Percentiles rank a stretch among this genome's conserved stretches.
These are phyloP conservation scores for Pichia deserticola DNA, from an alignment of 805 yeast species.

Conservation along the genomic window DNA sequence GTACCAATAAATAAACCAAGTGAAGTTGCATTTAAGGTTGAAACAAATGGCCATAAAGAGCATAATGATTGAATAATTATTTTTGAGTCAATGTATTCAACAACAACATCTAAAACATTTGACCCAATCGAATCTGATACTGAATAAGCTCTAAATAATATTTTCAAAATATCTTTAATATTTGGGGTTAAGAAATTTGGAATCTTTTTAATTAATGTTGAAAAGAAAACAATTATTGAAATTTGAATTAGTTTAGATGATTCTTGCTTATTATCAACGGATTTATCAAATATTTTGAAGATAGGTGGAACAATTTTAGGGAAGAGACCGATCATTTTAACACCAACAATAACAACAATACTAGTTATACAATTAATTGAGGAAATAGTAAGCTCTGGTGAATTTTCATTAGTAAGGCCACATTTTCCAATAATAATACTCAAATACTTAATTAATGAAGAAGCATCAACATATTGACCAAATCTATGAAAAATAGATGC, in stretches of 20 bases:
- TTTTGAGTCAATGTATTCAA: conserved; percentile 60
- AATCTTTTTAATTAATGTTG: conserved; percentile 70
- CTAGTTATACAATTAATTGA: conserved; percentile 67
- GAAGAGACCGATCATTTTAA: conserved; percentile 75
- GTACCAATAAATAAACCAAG: conserved; percentile 66
- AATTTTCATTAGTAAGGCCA: conserved; percentile 42
- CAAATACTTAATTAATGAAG: conserved; percentile 43
- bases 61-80: conserved; percentile 55
- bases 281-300: conserved; percentile 47
- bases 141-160: conserved; percentile 48
- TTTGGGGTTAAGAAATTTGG: conserved; percentile 78
- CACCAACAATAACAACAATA: conserved; percentile 69
- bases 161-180: conserved; percentile 51
- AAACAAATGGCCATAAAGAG: conserved; percentile 49
- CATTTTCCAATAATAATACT: conserved; percentile 37
- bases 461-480: conserved; percentile 41
- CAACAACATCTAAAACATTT: conserved; percentile 52
- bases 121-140: conserved; percentile 57
- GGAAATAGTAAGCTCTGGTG: conserved; percentile 62
- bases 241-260: conserved; percentile 47
- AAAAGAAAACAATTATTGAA: conserved; percentile 61
- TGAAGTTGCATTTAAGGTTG: conserved; percentile 34
- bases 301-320: conserved; percentile 79
- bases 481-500: conserved; percentile 58
- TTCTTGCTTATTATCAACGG: conserved; percentile 24